These are phyloP conservation scores for Cyberlindnera maclurae DNA, from an alignment of 805 yeast genomes.

Conservation along the genomic window DNA sequence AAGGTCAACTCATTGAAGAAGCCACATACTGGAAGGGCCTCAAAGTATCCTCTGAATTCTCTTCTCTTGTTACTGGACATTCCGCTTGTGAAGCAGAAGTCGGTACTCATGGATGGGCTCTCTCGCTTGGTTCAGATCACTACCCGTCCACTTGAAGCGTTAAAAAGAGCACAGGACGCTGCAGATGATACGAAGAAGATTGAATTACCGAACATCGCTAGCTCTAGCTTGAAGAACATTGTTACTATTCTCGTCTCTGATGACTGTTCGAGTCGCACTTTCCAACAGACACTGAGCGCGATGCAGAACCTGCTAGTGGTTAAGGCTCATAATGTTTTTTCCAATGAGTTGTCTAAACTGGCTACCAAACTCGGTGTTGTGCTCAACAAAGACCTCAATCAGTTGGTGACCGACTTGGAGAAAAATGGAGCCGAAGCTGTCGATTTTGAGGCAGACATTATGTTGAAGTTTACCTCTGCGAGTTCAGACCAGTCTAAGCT, in stretches of 20 bases:
- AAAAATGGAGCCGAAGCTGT: conserved; percentile 25
- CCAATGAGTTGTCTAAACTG: conserved; percentile 54
- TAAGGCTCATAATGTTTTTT: conserved; percentile 56
- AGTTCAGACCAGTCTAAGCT: conserved; percentile 85
- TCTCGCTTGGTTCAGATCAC: conserved; percentile 72
- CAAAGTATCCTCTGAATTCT: conserved; percentile 67
- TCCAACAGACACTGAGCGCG: conserved; percentile 74
- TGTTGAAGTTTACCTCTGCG: conserved; percentile 66
- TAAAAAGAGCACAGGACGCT: conserved; percentile 36
- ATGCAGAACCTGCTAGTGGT: conserved; percentile 69
- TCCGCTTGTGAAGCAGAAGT: conserved; percentile 61
- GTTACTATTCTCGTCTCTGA: conserved; percentile 67
- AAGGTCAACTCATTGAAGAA: conserved; percentile 29
- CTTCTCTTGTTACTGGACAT: conserved; percentile 57
- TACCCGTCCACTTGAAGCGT: conserved; percentile 59
- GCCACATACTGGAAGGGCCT: conserved; percentile 30
- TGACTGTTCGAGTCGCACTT: conserved; percentile 79
- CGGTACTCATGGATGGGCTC: conserved; percentile 66
- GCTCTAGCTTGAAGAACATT: conserved; percentile 50
- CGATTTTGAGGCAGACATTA: conserved; percentile 45
- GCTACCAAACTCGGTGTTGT: conserved; percentile 54
- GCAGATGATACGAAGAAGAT: conserved; percentile 21
- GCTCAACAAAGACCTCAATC: conserved; percentile 49
- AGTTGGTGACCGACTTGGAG: conserved; percentile 6
- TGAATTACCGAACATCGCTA: conserved; percentile 58